A percentile compares a stretch with the other conserved stretches of the same genome.
Conservation (phyloP, 2,329 filamentous ascomycete species). For the Chaetothyriales sp. region DNA sequence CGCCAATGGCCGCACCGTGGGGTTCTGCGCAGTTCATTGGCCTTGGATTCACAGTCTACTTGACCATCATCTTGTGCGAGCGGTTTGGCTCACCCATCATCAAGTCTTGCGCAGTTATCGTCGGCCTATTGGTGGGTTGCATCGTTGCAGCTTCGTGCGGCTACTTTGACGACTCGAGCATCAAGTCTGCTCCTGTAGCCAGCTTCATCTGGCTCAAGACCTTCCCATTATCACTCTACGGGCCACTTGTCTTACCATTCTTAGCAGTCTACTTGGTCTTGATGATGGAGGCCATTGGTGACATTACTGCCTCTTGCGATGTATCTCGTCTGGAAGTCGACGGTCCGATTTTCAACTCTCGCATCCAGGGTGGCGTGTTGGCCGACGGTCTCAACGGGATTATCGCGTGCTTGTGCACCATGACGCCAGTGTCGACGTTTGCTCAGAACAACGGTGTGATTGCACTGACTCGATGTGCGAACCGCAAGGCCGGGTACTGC, state of each 20-base stretch:
- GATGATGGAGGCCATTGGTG: slow-evolving; percentile 53
- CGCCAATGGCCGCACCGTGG: slow-evolving; percentile 48
- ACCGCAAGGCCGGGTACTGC: slow-evolving; percentile 51
- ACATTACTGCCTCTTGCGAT: slow-evolving; percentile 54
- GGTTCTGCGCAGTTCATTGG: slow-evolving; percentile 50
- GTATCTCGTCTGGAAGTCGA: slow-evolving; percentile 50
- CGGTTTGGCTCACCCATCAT: slow-evolving; percentile 56
- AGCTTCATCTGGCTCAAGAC: slow-evolving; percentile 60
- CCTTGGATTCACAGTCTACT: slow-evolving; percentile 51
- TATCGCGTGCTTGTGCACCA: slow-evolving; percentile 48
- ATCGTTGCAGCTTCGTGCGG: slow-evolving; percentile 51
- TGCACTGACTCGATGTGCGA: slow-evolving; percentile 51
- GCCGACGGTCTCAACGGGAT: slow-evolving; percentile 53
- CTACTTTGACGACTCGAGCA: slow-evolving; percentile 46
- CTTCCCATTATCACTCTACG: slow-evolving; percentile 50
- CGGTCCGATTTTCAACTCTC: slow-evolving; percentile 48
- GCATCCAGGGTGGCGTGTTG: slow-evolving; percentile 53
- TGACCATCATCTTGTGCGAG: slow-evolving; percentile 53
- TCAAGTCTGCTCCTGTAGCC: slow-evolving; percentile 44
- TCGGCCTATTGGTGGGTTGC: slow-evolving; percentile 50
- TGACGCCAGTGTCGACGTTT: slow-evolving; percentile 53
- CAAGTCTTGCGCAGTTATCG: slow-evolving; percentile 51
- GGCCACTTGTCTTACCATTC: slow-evolving; percentile 49
- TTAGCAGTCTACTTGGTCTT: slow-evolving; percentile 45
- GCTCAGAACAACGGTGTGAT: slow-evolving; percentile 58